Conservation (phyloP, 305 asterid species). For the Plantago lanceolata region DNA sequence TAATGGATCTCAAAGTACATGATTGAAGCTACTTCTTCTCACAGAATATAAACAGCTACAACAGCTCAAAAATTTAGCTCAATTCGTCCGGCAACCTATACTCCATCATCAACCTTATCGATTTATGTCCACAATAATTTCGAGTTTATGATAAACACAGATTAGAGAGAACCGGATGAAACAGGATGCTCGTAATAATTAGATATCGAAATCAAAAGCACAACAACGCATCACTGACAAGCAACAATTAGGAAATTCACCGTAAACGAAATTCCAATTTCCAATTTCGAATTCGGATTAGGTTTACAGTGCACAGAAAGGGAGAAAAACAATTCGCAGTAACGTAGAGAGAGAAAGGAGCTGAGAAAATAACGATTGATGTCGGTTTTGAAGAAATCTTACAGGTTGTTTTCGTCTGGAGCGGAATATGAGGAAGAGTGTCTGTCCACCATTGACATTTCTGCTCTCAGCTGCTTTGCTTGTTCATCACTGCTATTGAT, state of each 20-base stretch:
- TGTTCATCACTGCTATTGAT: not conserved
- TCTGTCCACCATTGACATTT: conserved; percentile 46
- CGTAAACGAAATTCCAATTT: not conserved
- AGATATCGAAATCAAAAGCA: conserved; percentile 5
- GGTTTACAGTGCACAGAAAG: not conserved
- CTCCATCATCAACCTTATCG: too few species aligned
- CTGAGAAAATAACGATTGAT: not conserved
- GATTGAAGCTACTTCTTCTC: too few species aligned
- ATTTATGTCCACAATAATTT: too few species aligned
- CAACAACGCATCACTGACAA: not conserved
- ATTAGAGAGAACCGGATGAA: not conserved
- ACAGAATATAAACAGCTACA: too few species aligned
- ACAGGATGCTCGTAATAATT: not conserved
- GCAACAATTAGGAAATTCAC: conserved; percentile 11
- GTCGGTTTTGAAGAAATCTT: conserved; percentile 20
- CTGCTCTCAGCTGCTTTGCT: conserved; percentile 12
- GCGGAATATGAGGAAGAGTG: conserved; percentile 42
- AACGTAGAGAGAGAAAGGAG: not conserved
- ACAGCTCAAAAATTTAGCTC: too few species aligned
- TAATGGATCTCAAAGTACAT: too few species aligned
- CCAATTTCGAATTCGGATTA: not conserved
- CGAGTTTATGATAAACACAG: too few species aligned
- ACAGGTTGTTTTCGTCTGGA: conserved; percentile 65
- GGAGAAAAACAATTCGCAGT: not conserved
- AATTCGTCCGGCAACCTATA: too few species aligned